Evolutionary conservation across 768 basidiomycete genomes (phyloP).

Genomic region (Mycena epipterygia): DNA sequence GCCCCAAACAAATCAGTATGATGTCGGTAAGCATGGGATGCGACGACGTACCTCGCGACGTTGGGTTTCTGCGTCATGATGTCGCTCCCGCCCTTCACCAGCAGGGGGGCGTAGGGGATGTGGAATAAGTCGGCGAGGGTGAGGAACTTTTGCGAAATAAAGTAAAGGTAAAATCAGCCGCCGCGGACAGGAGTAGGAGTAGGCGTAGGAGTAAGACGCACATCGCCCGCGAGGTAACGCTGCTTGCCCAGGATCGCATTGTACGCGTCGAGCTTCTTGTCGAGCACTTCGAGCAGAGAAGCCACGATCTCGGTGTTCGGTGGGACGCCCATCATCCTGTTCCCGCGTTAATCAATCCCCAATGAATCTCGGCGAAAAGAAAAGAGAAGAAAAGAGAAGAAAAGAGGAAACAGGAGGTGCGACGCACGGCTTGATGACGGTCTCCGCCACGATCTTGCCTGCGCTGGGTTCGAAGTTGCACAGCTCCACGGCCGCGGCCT

Average conservation of each 20-base stretch:
- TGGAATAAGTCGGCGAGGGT: not conserved
- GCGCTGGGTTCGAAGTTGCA: slow-evolving; percentile 68
- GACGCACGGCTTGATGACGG: slow-evolving; percentile 60
- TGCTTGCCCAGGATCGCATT: slow-evolving; percentile 69
- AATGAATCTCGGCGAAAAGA: too few relatives aligned
- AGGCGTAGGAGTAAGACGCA: slow-evolving; percentile 36
- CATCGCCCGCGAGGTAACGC: slow-evolving; percentile 71
- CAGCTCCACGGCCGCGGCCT: slow-evolving; percentile 7
- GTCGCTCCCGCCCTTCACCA: slow-evolving; percentile 39
- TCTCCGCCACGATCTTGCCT: slow-evolving; percentile 55
- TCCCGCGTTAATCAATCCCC: too few relatives aligned
- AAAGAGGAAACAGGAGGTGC: too few relatives aligned
- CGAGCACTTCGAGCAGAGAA: slow-evolving; percentile 46
- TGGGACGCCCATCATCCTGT: slow-evolving; percentile 39
- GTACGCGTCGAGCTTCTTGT: slow-evolving; percentile 64
- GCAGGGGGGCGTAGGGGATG: slow-evolving; percentile 41
- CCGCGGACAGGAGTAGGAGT: too few relatives aligned
- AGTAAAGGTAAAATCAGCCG: too few relatives aligned
- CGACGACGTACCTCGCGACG: slow-evolving; percentile 53
- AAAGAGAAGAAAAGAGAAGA: too few relatives aligned
- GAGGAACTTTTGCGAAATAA: not conserved
- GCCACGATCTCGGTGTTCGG: slow-evolving; percentile 40
- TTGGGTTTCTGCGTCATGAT: slow-evolving; percentile 54
- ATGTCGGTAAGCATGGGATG: not conserved
- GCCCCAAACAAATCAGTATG: too few relatives aligned